These are phyloP conservation scores for Abortiporus biennis DNA, from an alignment of 1,284 basidiomycete species.

Conservation along the genomic window DNA sequence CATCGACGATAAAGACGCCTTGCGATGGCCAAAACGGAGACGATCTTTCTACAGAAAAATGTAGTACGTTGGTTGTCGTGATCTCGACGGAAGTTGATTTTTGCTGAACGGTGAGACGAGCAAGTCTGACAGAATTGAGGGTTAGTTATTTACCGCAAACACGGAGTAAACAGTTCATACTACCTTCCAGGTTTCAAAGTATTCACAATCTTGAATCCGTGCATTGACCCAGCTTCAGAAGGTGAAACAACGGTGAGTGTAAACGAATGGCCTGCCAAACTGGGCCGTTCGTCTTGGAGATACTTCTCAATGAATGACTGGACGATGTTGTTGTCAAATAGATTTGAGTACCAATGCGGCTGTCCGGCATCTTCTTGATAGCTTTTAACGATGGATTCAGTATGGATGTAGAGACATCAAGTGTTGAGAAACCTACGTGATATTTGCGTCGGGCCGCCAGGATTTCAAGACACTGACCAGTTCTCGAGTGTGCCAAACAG, in stretches of 20 bases:
- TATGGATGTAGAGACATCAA: neutral
- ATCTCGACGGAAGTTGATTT: constrained; percentile 21
- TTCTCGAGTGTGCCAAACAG: constrained; percentile 74
- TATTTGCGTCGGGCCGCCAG: constrained; percentile 46
- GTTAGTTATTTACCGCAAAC: neutral
- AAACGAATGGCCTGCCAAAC: constrained; percentile 29
- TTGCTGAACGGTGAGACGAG: constrained; percentile 22
- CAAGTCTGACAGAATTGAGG: constrained; percentile 21
- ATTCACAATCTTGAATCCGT: constrained; percentile 57
- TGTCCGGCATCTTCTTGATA: constrained; percentile 57
- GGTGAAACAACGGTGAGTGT: constrained; percentile 66
- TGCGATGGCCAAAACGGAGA: constrained; percentile 4
- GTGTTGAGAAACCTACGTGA: constrained; percentile 36
- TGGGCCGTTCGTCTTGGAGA: neutral
- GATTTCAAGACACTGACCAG: constrained; percentile 48
- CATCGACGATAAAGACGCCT: constrained; percentile 6
- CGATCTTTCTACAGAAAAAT: constrained; percentile 28
- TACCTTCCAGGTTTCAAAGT: constrained; percentile 58
- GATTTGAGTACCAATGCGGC: constrained; percentile 64
- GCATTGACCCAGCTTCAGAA: constrained; percentile 54
- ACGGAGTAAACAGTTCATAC: constrained; percentile 13
- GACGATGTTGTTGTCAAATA: constrained; percentile 53
- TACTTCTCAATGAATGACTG: constrained; percentile 44
- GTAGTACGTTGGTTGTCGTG: constrained; percentile 34
- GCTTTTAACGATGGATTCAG: constrained; percentile 27